Conservation (phyloP, 192 early-diverging fungal genomes). For the Kickxella alabastrina region DNA sequence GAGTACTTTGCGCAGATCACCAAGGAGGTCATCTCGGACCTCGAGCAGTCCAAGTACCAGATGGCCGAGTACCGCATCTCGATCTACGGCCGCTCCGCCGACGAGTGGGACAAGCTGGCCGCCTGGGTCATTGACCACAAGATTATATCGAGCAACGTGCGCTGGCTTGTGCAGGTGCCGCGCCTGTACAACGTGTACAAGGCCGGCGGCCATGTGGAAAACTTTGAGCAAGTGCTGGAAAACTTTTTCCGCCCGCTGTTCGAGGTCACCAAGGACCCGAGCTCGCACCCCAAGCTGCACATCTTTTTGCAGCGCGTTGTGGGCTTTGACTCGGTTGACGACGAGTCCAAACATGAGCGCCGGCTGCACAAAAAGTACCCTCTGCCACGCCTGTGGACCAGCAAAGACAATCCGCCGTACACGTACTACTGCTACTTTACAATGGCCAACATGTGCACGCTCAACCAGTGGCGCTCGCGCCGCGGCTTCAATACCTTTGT, state of each 20-base stretch:
- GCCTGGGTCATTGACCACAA: constrained; percentile 90
- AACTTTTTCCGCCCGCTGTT: constrained; percentile 90
- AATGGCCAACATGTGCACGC: constrained; percentile 77
- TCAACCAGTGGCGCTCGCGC: constrained; percentile 74
- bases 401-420: constrained; percentile 79
- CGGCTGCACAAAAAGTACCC: constrained; percentile 81
- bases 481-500: constrained; percentile 91
- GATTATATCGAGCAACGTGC: constrained; percentile 85
- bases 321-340: constrained; percentile 92
- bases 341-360: constrained; percentile 86
- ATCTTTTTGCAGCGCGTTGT: constrained; percentile 91
- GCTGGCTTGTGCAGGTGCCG: constrained; percentile 93
- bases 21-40: constrained; percentile 83
- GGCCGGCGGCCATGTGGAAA: constrained; percentile 55
- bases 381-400: constrained; percentile 58
- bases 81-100: constrained; percentile 79
- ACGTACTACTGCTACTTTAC: constrained; percentile 91
- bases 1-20: constrained; percentile 89
- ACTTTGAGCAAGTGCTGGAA: constrained; percentile 72
- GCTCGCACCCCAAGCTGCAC: constrained; percentile 84
- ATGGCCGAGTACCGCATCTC: constrained; percentile 91
- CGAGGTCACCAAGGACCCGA: constrained; percentile 83
- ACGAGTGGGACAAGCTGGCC: constrained; percentile 94
- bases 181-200: constrained; percentile 89
- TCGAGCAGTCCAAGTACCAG: constrained; percentile 94